These are phyloP conservation scores for Scheffersomyces parashehatae DNA, from an alignment of 1,139 yeast species.

Conservation along the genomic window DNA sequence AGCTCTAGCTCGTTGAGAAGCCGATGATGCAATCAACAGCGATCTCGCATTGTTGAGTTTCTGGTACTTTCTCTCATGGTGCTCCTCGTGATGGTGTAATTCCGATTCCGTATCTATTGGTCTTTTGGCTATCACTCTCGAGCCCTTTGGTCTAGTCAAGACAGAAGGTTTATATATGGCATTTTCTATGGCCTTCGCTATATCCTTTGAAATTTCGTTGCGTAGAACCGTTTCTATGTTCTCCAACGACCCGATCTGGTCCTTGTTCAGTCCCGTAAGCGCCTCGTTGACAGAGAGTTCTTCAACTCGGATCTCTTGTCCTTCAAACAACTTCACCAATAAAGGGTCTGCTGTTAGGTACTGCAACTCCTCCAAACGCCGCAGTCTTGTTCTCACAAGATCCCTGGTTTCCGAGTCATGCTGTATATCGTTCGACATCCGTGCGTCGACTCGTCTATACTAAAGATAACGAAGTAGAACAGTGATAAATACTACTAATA, in stretches of 20 bases:
- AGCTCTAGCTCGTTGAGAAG: background rate
- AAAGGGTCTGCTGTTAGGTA: constrained; percentile 1
- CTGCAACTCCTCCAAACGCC: background rate
- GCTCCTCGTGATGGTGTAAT: too few relatives aligned
- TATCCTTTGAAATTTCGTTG: background rate
- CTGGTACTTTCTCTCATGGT: too few relatives aligned
- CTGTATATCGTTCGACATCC: too few relatives aligned
- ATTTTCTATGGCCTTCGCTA: background rate
- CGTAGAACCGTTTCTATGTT: background rate
- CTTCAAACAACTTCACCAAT: background rate
- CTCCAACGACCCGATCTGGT: background rate
- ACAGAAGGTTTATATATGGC: background rate
- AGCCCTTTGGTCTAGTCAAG: too few relatives aligned
- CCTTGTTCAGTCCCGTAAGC: background rate
- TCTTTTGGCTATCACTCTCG: too few relatives aligned
- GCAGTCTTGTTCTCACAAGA: background rate
- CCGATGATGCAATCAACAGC: background rate
- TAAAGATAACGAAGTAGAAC: too few relatives aligned
- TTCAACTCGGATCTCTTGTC: background rate
- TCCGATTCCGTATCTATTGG: too few relatives aligned
- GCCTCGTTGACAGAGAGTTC: background rate
- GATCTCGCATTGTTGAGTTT: too few relatives aligned
- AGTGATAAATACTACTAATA: too few relatives aligned
- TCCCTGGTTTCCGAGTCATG: background rate
- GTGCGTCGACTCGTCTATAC: too few relatives aligned